These are phyloP conservation scores for Alternaria brassicae DNA, from an alignment of 2,329 filamentous ascomycete genomes.

Conservation along the genomic window DNA sequence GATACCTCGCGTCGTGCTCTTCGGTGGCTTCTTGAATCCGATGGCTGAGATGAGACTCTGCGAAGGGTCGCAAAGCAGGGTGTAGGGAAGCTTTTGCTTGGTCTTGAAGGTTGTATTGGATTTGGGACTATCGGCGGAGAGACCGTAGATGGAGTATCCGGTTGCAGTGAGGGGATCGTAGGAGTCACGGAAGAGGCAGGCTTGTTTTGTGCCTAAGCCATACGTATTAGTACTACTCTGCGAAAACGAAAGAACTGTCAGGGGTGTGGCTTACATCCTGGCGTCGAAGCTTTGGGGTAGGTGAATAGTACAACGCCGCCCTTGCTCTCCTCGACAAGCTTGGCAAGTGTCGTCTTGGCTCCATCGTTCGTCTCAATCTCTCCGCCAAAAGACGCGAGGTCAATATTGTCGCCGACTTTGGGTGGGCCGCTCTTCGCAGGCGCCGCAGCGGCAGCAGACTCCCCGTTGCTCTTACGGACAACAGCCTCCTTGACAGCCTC, in stretches of 20 bases:
- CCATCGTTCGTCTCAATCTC: constrained; percentile 88
- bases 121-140: constrained; percentile 86
- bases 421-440: constrained; percentile 23
- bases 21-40: constrained; percentile 85
- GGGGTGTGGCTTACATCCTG: constrained; percentile 75
- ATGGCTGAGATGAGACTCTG: constrained; percentile 81
- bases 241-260: not conserved
- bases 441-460: constrained; percentile 28
- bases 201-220: constrained; percentile 83
- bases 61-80: constrained; percentile 82
- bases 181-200: constrained; percentile 88
- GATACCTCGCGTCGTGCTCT: constrained; percentile 83
- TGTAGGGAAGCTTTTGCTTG: constrained; percentile 88
- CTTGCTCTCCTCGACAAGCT: constrained; percentile 82
- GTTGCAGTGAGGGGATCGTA: constrained; percentile 77
- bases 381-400: constrained; percentile 64
- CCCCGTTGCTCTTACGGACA: constrained; percentile 32
- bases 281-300: constrained; percentile 93
- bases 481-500: constrained; percentile 44
- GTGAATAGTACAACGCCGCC: constrained; percentile 91
- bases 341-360: constrained; percentile 76
- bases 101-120: constrained; percentile 91
- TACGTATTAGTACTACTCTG: constrained; percentile 18
- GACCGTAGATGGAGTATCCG: constrained; percentile 86
- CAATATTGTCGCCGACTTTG: constrained; percentile 60